Evolutionary conservation across 305 asterid genomes (phyloP), one percentile per base, ranked within the genome.

Genomic region (Fraxinus platypoda): DNA sequence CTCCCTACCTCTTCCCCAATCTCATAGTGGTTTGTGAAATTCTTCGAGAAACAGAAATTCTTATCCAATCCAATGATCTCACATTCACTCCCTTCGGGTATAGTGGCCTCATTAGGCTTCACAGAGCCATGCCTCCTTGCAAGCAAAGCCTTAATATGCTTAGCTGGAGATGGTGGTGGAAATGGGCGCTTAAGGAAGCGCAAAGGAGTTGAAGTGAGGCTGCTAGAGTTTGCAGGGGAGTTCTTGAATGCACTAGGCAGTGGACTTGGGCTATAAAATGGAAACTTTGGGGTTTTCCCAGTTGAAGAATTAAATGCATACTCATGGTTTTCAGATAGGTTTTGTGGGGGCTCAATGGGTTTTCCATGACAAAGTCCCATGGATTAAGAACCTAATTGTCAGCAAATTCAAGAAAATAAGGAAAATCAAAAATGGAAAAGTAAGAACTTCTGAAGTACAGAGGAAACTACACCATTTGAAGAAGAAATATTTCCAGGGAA

Each of bases 321-420:
- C 26, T 88, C 93, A 85, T 87, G 11, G 28, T 66, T 88, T 62
- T 85, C 92, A 31, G 91, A 84, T 4, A 82, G 72, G 57, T 85
- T 88, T 82, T 85, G 82, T 75, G 91, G 93, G 73, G 86, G 79
- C 80, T 88, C 88, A 75, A 79, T 78, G 78, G 94, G 97, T 85
- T 91, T 92, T 75, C 97, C 97, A 87, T 91, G 92, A 90, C 97
- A 92, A 76, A 91, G 90, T 81, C 97, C 96, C 97, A 92, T 92
- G 85, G 84, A 84, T 11, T 13, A 19, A 46, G 41, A 68, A 68
- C 75, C 75, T 19, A 68, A 15, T 26, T 30, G n/a, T 30, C 37
- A 26, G 75, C n/a, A 68, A 68, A 68, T 41, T 72, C 70, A 64
- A n/a, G 49, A 73, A 59, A 75, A 11, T 8, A 52, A 35, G 21